Evolutionary conservation across 2,329 filamentous ascomycete species (phyloP), one percentile per base, ranked within the genome.

Genomic region (Dactylellina parvicollis): DNA sequence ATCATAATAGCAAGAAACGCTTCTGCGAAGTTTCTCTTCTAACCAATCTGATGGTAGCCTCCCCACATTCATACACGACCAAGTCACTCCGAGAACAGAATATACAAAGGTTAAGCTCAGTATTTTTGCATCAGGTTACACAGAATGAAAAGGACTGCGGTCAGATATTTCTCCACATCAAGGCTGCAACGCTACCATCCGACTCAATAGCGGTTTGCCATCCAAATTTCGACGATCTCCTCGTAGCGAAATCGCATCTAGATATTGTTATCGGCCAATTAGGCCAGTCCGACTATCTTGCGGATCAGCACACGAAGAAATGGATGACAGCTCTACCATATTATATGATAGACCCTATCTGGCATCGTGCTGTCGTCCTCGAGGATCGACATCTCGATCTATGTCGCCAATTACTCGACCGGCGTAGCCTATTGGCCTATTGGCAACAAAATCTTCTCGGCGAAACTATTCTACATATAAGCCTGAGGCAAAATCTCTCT

Each of bases 61-160:
- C 59, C 8, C 34, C 59, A 16, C 16, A 5, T 3, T 54, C 34
- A 40, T 64, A 64, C 24, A 64, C 59, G n/a, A 55, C 59, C 8
- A 64, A 55, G 22, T 30, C 59, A 10, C 40, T 64, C 14, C 5
- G 40, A n/a, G 18, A 20, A 14, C 38, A 28, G 32, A 36, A 36
- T 18, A 22, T 20, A 12, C 16, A 2, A 2, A 8, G 22, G n/a
- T 18, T 54, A 26, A 18, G 34, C 10, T 32, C 38, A n/a, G 28
- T 32, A 40, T 49, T 28, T 38, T 5, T 1, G 16, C n/a, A 38
- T 30, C 5, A 38, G n/a, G n/a, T 40, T 14, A 42, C 18, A 4
- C 30, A 54, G n/a, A 65, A 42, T 38, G 49, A 47, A 20, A 56
- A 55, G 40, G 28, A 47, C 14, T 30, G 60, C 22, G 50, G 60